Evolutionary conservation across 2,329 filamentous ascomycete species (phyloP), one percentile per base, ranked within the genome.

Genomic region (Microdochium nivale): DNA sequence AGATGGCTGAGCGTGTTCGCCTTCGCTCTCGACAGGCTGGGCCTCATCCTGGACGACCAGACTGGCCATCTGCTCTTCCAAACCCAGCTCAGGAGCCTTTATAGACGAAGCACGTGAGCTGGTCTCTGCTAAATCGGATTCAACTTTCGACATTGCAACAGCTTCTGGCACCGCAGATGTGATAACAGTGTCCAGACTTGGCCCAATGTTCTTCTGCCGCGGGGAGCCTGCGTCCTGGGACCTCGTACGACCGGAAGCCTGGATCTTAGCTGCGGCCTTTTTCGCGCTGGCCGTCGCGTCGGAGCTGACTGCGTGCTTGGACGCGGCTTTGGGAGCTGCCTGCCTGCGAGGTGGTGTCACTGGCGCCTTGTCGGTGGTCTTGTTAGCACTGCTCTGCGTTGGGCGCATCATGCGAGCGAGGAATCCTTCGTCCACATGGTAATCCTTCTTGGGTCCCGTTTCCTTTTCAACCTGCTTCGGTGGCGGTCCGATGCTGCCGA

Each of bases 331-430:
- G 24, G 46, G 24, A 27, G 55, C 49, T 50, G 2, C 55, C 25
- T 56, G 55, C 56, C 70, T 78, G 52, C 71, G 69, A 0, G 78
- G 77, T 2, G 79, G 77, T 0, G 78, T 78, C 0, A 68, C 56
- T 2, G 74, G 68, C 1, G 64, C 65, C 68, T 87, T 89, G 4
- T 88, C 85, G 2, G 79, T 72, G 0, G 79, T 78, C 69, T 88
- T 90, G 56, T 76, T 83, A 9, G 84, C 77, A 4, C 84, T 88
- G 47, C 80, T 74, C 46, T 85, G 79, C 0, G 87, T 91, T 2
- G 87, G 87, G 40, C 87, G 76, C 81, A 86, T 90, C 87, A 91
- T 90, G 50, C 87, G 80, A n/a, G 86, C 86, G 25, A 91, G 70
- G 67, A 91, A 91, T 14, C 81, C 69, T 57, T 88, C 84, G 56